Evolutionary conservation across 2,329 filamentous ascomycete genomes (phyloP).

Genomic region (Fusarium piperis): DNA sequence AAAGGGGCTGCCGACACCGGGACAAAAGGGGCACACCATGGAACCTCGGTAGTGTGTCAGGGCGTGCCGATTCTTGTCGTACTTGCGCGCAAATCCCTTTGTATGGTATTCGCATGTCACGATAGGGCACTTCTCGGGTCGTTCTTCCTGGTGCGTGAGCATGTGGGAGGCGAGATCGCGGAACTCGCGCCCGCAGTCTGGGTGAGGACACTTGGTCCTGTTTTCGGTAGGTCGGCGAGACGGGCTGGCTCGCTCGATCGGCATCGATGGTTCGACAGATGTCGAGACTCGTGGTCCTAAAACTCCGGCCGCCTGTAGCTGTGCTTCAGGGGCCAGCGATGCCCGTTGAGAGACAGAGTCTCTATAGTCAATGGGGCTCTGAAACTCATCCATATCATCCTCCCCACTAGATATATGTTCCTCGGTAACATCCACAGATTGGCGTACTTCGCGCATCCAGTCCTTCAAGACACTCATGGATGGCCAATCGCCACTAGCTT

Average conservation of each 20-base stretch:
- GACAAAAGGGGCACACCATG: conserved; percentile 97
- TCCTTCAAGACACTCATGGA: conserved; percentile 67
- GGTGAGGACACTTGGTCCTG: conserved; percentile 63
- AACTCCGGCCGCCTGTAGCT: conserved; percentile 13
- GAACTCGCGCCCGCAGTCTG: conserved; percentile 68
- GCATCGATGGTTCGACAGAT: conserved; percentile 39
- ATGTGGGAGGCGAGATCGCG: conserved; percentile 85
- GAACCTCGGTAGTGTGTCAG: conserved; percentile 97
- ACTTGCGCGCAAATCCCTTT: conserved; percentile 96
- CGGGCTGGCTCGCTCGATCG: conserved; percentile 42
- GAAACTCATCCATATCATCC: conserved; percentile 59
- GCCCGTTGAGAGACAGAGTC: conserved; percentile 20
- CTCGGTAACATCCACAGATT: conserved; percentile 59
- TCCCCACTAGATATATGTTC: conserved; percentile 59
- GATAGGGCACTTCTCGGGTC: conserved; percentile 96
- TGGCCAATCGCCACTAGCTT: conserved; percentile 68
- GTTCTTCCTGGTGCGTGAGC: conserved; percentile 93
- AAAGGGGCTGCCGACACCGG: conserved; percentile 83
- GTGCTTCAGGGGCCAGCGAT: conserved; percentile 24
- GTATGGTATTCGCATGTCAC: conserved; percentile 91
- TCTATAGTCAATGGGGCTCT: conserved; percentile 29
- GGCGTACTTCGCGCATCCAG: conserved; percentile 69
- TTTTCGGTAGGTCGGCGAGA: conserved; percentile 50
- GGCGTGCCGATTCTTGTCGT: conserved; percentile 97
- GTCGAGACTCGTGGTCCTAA: conserved; percentile 25